These are phyloP conservation scores for Alnus glutinosa DNA, from an alignment of 306 rosid species.

Conservation along the genomic window DNA sequence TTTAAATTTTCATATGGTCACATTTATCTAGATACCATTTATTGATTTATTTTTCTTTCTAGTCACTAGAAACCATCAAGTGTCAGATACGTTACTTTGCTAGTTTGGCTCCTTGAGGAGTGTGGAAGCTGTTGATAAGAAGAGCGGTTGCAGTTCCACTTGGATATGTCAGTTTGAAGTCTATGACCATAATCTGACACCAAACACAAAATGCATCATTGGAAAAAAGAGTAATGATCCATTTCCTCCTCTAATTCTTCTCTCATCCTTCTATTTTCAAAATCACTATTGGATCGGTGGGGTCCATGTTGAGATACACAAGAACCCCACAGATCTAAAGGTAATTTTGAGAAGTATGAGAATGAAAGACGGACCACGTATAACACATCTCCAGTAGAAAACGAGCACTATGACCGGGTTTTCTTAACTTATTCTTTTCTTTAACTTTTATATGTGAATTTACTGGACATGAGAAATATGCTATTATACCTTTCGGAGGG, in stretches of 20 bases:
- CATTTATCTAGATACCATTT: neutral
- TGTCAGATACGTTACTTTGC: neutral
- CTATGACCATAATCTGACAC: slow-evolving; percentile 51
- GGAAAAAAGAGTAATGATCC: no score
- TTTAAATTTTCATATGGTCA: neutral
- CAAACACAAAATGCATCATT: slow-evolving; percentile 12
- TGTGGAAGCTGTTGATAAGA: slow-evolving; percentile 67
- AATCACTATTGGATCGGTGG: no score
- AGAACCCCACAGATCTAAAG: no score
- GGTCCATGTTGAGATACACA: no score
- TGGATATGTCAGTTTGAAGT: slow-evolving; percentile 61
- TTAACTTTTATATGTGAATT: neutral
- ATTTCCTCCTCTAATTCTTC: no score
- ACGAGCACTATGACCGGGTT: neutral
- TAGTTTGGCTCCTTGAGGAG: slow-evolving; percentile 35
- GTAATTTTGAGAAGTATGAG: no score
- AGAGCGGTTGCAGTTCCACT: slow-evolving; percentile 66
- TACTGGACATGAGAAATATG: no score
- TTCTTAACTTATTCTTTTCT: neutral
- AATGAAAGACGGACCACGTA: no score
- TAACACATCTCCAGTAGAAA: no score
- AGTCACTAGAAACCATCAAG: no score
- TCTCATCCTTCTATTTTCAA: no score
- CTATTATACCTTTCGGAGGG: slow-evolving; percentile 11
- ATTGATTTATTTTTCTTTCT: no score